Evolutionary conservation across 2,329 filamentous ascomycete genomes (phyloP).

Genomic region (Fusarium camptoceras): DNA sequence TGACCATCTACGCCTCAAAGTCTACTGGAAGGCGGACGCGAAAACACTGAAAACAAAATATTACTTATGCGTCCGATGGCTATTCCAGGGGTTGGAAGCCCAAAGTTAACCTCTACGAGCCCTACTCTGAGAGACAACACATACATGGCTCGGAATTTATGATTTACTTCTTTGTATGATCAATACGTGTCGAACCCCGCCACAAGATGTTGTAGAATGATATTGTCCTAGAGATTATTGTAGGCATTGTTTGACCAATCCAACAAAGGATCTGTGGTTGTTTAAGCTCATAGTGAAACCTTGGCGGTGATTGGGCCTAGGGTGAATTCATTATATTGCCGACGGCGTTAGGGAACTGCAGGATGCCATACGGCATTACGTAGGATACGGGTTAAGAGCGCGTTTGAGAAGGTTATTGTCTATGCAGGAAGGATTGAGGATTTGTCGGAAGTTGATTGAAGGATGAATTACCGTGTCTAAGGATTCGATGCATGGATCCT

Average conservation of each 20-base stretch:
- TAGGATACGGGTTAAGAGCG: conserved; percentile 6
- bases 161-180: not conserved
- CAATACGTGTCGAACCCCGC: not conserved
- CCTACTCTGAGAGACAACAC: not conserved
- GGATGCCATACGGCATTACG: not conserved
- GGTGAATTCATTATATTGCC: not conserved
- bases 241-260: not conserved
- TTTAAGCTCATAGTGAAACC: not conserved
- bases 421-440: conserved; percentile 3
- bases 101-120: not conserved
- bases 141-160: not conserved
- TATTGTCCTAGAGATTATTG: not conserved
- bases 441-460: conserved; percentile 7
- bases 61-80: conserved; percentile 22
- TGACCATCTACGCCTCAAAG: not conserved
- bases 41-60: conserved; percentile 10
- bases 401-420: conserved; percentile 35
- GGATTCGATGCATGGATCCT: not conserved
- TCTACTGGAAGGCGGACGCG: not conserved
- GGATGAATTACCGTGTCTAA: conserved; percentile 1
- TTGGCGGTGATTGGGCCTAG: conserved; percentile 2
- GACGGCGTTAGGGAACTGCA: not conserved
- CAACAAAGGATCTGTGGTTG: not conserved
- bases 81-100: conserved; percentile 5
- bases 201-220: not conserved